phyloP scores from a whole-genome alignment of 2,329 filamentous ascomycete genomes.

The Pseudogymnoascus sp. region DNA sequence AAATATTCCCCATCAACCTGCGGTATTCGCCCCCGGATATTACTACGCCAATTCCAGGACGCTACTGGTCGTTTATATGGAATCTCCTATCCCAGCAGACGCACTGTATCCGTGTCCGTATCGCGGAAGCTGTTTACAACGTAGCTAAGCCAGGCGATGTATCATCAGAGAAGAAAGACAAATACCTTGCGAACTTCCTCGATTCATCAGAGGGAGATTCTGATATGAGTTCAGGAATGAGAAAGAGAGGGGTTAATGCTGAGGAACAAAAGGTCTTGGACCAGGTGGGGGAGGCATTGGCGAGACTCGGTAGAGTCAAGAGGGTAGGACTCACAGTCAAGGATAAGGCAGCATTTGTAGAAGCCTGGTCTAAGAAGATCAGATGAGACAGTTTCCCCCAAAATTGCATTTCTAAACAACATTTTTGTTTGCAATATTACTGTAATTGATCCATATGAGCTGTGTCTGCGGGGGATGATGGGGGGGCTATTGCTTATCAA shows the following conservation, averaged over 20 bases:
- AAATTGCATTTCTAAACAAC: background rate
- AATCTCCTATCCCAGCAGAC: constrained; percentile 74
- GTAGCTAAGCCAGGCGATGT: constrained; percentile 29
- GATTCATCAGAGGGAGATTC: constrained; percentile 23
- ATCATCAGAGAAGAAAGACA: constrained; percentile 24
- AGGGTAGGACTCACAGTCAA: constrained; percentile 73
- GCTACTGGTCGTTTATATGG: constrained; percentile 71
- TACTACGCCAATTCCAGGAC: constrained; percentile 77
- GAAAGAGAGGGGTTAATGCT: constrained; percentile 11
- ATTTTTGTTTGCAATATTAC: background rate
- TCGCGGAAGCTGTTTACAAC: constrained; percentile 66
- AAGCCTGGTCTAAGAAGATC: constrained; percentile 50
- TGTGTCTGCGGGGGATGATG: background rate
- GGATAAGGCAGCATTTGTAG: constrained; percentile 77
- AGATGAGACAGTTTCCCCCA: constrained; percentile 16
- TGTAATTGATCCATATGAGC: background rate
- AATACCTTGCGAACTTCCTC: constrained; percentile 27
- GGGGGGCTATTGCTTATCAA: no score
- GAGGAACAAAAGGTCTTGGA: constrained; percentile 68
- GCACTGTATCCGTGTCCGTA: constrained; percentile 82
- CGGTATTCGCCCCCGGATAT: constrained; percentile 84
- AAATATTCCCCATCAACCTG: constrained; percentile 84
- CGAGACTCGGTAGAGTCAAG: constrained; percentile 80
- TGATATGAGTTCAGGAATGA: background rate
- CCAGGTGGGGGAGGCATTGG: constrained; percentile 73